These are phyloP conservation scores for Mucor mucedo DNA, from an alignment of 371 early-diverging fungal species.

Conservation along the genomic window DNA sequence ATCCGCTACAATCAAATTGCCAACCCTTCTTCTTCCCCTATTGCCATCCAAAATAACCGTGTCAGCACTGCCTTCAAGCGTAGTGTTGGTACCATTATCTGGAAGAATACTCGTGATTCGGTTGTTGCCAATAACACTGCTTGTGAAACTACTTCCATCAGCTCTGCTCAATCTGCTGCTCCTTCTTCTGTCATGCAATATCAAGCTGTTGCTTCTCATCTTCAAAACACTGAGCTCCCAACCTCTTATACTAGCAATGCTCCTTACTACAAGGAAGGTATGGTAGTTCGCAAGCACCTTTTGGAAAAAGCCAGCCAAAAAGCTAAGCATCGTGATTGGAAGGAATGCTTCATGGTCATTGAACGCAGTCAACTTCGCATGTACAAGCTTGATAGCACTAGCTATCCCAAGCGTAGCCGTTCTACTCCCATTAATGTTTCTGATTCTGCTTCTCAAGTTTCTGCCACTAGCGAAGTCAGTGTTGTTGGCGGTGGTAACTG, in stretches of 20 bases:
- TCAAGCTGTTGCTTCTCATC: conserved; percentile 36
- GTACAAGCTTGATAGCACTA: conserved; percentile 69
- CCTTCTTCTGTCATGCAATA: conserved; percentile 28
- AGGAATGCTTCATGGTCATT: conserved; percentile 72
- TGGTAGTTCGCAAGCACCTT: conserved; percentile 82
- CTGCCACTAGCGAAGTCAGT: background rate
- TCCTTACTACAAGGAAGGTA: conserved; percentile 66
- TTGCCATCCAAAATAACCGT: conserved; percentile 7
- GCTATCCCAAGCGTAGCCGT: conserved; percentile 22
- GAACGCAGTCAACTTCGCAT: conserved; percentile 77
- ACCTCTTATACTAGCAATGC: conserved; percentile 28
- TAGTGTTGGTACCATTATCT: conserved; percentile 43
- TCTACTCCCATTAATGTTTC: conserved; percentile 37
- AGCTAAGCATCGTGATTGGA: conserved; percentile 83
- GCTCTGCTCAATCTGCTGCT: conserved; percentile 20
- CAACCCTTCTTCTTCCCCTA: conserved; percentile 45
- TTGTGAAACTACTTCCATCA: conserved; percentile 7
- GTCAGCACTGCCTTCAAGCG: conserved; percentile 35
- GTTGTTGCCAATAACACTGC: conserved; percentile 2
- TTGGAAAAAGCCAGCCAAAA: conserved; percentile 74
- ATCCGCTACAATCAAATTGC: conserved; percentile 70
- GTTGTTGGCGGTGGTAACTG: conserved; percentile 16
- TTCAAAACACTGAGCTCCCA: conserved; percentile 22
- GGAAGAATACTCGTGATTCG: conserved; percentile 38
- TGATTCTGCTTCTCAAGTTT: conserved; percentile 33